phyloP scores from a whole-genome alignment of 2,329 filamentous ascomycete genomes.

The Periconia sp. region DNA sequence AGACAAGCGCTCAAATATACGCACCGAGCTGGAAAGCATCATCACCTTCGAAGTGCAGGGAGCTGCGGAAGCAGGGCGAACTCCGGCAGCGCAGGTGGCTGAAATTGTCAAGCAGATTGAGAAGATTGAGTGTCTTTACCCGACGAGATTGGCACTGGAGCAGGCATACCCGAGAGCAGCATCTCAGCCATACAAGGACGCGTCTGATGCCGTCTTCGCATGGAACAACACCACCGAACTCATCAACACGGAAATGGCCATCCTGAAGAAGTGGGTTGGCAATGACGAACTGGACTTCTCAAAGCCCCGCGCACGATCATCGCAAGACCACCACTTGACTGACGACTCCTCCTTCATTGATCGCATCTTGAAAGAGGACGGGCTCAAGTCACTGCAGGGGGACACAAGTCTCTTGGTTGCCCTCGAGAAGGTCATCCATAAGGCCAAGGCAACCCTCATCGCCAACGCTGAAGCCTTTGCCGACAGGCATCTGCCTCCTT shows the following conservation, averaged over 20 bases:
- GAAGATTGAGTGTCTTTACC: constrained; percentile 83
- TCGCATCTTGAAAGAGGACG: constrained; percentile 92
- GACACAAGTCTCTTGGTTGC: constrained; percentile 82
- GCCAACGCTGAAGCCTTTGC: constrained; percentile 83
- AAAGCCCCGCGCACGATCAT: constrained; percentile 72
- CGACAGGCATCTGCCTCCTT: constrained; percentile 89
- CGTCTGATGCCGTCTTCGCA: constrained; percentile 85
- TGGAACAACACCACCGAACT: constrained; percentile 98
- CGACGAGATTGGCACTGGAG: constrained; percentile 77
- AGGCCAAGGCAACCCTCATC: constrained; percentile 91
- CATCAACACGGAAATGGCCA: constrained; percentile 91
- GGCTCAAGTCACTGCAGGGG: constrained; percentile 87
- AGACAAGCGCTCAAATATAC: constrained; percentile 76
- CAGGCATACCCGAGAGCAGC: constrained; percentile 76
- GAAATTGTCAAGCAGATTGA: constrained; percentile 91
- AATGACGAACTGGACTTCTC: constrained; percentile 94
- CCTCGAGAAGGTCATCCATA: constrained; percentile 85
- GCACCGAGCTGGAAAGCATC: constrained; percentile 81
- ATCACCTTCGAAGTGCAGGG: constrained; percentile 94
- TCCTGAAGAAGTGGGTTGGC: constrained; percentile 94
- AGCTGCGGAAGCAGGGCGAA: constrained; percentile 87
- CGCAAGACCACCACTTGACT: constrained; percentile 73
- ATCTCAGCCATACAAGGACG: constrained; percentile 78
- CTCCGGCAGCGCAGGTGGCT: constrained; percentile 84
- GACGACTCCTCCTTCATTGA: constrained; percentile 96